Percentiles rank a stretch among this genome's conserved stretches.
Conservation (phyloP, 129 eudicot genomes). For the Arctium minus region DNA sequence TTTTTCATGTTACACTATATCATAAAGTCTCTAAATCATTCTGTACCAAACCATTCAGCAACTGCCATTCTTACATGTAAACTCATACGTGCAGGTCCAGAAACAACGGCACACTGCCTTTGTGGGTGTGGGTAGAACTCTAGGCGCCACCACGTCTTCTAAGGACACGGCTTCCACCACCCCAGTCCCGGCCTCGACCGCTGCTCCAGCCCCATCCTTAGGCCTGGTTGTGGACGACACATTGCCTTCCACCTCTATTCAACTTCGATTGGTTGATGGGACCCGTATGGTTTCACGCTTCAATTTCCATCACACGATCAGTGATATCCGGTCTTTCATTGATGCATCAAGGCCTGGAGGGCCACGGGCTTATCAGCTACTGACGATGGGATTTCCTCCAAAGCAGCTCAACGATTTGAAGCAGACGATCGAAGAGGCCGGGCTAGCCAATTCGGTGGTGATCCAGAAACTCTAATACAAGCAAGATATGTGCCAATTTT, state of each 20-base stretch:
- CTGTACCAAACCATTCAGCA: too few species aligned
- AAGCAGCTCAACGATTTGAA: constrained; percentile 69
- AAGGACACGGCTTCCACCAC: constrained; percentile 26
- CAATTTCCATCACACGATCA: constrained; percentile 66
- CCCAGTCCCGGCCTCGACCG: constrained; percentile 17
- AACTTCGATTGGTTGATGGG: constrained; percentile 83
- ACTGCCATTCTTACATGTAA: background rate
- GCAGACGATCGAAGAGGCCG: constrained; percentile 88
- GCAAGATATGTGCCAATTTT: background rate
- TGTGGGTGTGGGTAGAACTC: constrained; percentile 68
- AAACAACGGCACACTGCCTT: constrained; percentile 43
- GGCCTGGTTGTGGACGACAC: constrained; percentile 64
- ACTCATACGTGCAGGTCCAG: constrained; percentile 35
- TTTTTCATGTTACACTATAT: too few species aligned
- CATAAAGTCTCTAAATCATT: too few species aligned
- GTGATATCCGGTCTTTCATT: constrained; percentile 73
- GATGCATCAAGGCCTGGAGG: constrained; percentile 82
- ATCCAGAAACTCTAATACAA: constrained; percentile 71
- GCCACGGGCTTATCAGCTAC: constrained; percentile 59
- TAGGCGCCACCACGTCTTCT: constrained; percentile 46
- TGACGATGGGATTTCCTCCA: constrained; percentile 88
- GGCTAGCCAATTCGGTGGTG: constrained; percentile 81
- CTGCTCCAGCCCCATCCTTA: constrained; percentile 56
- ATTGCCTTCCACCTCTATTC: constrained; percentile 79
- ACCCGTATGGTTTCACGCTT: constrained; percentile 89